Evolutionary conservation across 225 moss, liverwort and hornwort genomes (phyloP).

Genomic region (Physcomitrium patens): DNA sequence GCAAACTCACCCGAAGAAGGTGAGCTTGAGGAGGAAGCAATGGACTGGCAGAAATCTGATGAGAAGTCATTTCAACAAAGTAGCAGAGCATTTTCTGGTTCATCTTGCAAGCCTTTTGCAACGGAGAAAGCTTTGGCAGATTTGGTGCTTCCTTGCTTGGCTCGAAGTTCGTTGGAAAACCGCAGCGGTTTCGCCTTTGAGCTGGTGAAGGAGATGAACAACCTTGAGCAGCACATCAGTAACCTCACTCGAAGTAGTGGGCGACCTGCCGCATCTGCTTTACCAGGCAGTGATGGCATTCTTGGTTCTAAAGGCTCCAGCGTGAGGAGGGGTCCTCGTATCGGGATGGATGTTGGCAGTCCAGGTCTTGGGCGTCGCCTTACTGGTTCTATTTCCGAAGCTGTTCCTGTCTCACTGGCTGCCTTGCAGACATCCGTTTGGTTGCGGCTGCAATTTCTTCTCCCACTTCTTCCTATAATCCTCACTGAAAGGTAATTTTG

Average conservation of each 20-base stretch:
- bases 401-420: slow-evolving; percentile 72
- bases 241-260: slow-evolving; percentile 65
- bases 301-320: slow-evolving; percentile 68
- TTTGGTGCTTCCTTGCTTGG: slow-evolving; percentile 90
- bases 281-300: slow-evolving; percentile 62
- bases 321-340: slow-evolving; percentile 76
- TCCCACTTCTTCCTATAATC: slow-evolving; percentile 88
- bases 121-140: slow-evolving; percentile 94
- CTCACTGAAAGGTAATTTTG: slow-evolving; percentile 68
- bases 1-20: slow-evolving; percentile 84
- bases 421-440: slow-evolving; percentile 96
- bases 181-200: slow-evolving; percentile 84
- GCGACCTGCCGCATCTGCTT: slow-evolving; percentile 48
- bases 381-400: slow-evolving; percentile 57
- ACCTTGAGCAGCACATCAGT: slow-evolving; percentile 91
- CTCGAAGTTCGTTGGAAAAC: slow-evolving; percentile 85
- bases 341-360: slow-evolving; percentile 83
- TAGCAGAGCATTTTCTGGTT: slow-evolving; percentile 35
- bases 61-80: slow-evolving; percentile 49
- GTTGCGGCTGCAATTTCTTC: slow-evolving; percentile 94
- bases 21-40: slow-evolving; percentile 81
- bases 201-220: slow-evolving; percentile 89
- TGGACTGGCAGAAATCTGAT: slow-evolving; percentile 66
- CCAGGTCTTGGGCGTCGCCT: slow-evolving; percentile 89
- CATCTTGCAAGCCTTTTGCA: slow-evolving; percentile 68